Evolutionary conservation across 371 early-diverging fungal genomes (phyloP), one percentile per base, ranked within the genome.

Genomic region (Circinella umbellata): DNA sequence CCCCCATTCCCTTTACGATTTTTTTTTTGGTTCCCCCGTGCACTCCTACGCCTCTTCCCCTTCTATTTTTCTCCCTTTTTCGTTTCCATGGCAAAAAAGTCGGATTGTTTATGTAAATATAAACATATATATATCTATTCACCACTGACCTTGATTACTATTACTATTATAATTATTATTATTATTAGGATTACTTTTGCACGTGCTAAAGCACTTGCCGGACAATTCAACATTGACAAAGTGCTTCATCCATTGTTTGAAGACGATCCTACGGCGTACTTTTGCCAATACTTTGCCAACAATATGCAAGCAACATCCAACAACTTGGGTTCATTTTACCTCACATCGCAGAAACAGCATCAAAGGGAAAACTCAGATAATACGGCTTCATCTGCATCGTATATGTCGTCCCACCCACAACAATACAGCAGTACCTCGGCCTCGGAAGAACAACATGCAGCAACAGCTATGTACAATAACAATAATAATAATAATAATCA

Each of bases 171-270:
- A 75, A 6, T 6, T 39, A 39, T 81, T 90, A 46, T 81, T 91
- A 38, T 90, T 90, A 27, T 13, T 62, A 84, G 84, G 84, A 91
- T 91, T 67, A 88, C 88, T 8, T 86, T 91, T 71, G 84, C 84
- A 13, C 85, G 91, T 69, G 91, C 91, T 20, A 79, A 80, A 18
- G 85, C 82, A 72, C 76, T 89, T 67, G 90, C 91, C 15, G 78
- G 81, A 65, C 88, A 87, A 37, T 88, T 88, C 73, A 86, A 89
- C 59, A 89, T 92, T 8, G 73, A 80, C 61, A 89, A 90, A 15
- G 76, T 79, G 65, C 81, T 92, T 15, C 86, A 88, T 64, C 93
- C 93, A 37, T 83, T 93, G 54, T 88, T 93, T 67, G 89, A 83
- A 67, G 87, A 88, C 17, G 89, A 92, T 80, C 82, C 88, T 64